phyloP scores from a whole-genome alignment of 306 rosid genomes.

The Gynostemma pentaphyllum region DNA sequence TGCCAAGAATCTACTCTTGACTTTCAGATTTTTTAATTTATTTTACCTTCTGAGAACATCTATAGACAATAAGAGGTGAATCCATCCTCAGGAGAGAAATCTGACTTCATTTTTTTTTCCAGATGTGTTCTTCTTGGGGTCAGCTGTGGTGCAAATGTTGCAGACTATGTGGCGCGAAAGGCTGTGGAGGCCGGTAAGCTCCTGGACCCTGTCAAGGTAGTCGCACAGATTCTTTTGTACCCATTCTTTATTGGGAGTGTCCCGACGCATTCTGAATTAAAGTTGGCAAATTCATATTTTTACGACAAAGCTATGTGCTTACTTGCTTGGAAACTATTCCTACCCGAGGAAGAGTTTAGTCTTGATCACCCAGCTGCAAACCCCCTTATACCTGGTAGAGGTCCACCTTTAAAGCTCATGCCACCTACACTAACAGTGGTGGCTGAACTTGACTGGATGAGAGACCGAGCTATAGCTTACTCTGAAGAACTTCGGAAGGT shows the following conservation, averaged over 20 bases:
- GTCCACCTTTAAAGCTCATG: slow-evolving; percentile 76
- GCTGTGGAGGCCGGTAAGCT: slow-evolving; percentile 83
- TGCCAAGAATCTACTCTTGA: background rate
- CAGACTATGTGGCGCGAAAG: slow-evolving; percentile 79
- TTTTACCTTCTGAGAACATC: background rate
- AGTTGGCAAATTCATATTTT: slow-evolving; percentile 86
- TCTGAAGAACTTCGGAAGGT: slow-evolving; percentile 92
- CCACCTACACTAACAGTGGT: slow-evolving; percentile 91
- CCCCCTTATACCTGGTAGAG: slow-evolving; percentile 58
- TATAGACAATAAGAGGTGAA: background rate
- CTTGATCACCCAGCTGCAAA: slow-evolving; percentile 88
- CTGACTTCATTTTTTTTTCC: slow-evolving; percentile 10
- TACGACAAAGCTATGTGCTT: slow-evolving; percentile 90
- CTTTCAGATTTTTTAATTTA: background rate
- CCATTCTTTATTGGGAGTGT: slow-evolving; percentile 80
- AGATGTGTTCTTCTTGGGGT: slow-evolving; percentile 95
- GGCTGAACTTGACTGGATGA: slow-evolving; percentile 96
- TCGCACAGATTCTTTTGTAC: slow-evolving; percentile 79
- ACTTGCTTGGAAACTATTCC: slow-evolving; percentile 88
- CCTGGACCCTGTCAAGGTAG: slow-evolving; percentile 91
- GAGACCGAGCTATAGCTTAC: slow-evolving; percentile 95
- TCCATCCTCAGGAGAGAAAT: background rate
- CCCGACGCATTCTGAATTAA: slow-evolving; percentile 89
- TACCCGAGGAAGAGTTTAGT: slow-evolving; percentile 72
- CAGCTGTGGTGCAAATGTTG: slow-evolving; percentile 97